phyloP scores from a whole-genome alignment of 202 grass and related monocot species.

The Saccharum hybrid region DNA sequence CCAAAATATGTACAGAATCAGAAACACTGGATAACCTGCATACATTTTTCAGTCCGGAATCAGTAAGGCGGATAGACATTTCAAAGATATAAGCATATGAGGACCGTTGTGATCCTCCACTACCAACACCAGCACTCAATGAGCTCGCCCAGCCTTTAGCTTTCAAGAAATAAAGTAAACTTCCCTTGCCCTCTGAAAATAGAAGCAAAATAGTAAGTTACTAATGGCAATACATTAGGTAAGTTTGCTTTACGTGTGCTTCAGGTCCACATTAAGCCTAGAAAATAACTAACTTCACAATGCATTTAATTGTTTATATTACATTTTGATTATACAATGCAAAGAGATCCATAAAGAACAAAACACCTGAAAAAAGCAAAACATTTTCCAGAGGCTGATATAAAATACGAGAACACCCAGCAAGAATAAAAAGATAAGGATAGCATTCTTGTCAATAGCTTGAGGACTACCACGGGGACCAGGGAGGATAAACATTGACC shows the following conservation, averaged over 20 bases:
- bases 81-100: slow-evolving; percentile 89
- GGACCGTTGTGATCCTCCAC: slow-evolving; percentile 68
- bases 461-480: slow-evolving; percentile 13
- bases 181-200: slow-evolving; percentile 94
- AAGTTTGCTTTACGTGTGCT: slow-evolving; percentile 8
- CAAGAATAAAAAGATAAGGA: not conserved
- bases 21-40: slow-evolving; percentile 22
- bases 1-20: slow-evolving; percentile 33
- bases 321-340: slow-evolving; percentile 24
- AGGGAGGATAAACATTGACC: not conserved
- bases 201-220: slow-evolving; percentile 35
- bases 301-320: slow-evolving; percentile 16
- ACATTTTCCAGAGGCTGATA: slow-evolving; percentile 12
- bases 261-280: slow-evolving; percentile 13
- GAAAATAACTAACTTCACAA: slow-evolving; percentile 26
- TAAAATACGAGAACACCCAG: not conserved
- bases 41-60: slow-evolving; percentile 94
- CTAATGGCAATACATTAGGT: not conserved
- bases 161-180: slow-evolving; percentile 92
- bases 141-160: slow-evolving; percentile 82
- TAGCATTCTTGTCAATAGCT: slow-evolving; percentile 8
- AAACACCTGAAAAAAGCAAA: not conserved
- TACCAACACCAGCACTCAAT: slow-evolving; percentile 79
- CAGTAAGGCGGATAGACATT: slow-evolving; percentile 80
- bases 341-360: slow-evolving; percentile 8